Evolutionary conservation across 805 yeast species (phyloP).

Genomic region (Tetrapisispora phaffii): DNA sequence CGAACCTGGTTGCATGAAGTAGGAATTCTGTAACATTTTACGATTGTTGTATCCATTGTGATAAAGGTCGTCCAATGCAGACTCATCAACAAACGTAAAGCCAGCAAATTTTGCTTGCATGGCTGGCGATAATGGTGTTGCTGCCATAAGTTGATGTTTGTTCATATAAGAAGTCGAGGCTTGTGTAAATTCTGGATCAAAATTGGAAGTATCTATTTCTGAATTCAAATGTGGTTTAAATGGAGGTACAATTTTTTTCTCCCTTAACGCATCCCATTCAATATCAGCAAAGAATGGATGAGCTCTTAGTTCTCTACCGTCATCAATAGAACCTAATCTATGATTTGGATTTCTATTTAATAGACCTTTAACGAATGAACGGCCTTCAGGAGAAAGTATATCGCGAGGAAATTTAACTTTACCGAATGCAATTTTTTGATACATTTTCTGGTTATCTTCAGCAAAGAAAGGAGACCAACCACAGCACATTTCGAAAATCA

Average conservation of each 20-base stretch:
- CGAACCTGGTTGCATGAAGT: conserved; percentile 50
- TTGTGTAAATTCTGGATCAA: conserved; percentile 94
- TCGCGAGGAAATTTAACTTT: conserved; percentile 96
- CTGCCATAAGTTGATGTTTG: conserved; percentile 42
- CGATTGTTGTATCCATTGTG: conserved; percentile 28
- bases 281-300: conserved; percentile 88
- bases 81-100: conserved; percentile 90
- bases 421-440: conserved; percentile 96
- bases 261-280: conserved; percentile 74
- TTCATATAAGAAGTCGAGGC: conserved; percentile 77
- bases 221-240: conserved; percentile 86
- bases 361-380: conserved; percentile 90
- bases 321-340: conserved; percentile 82
- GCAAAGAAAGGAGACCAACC: conserved; percentile 99
- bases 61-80: conserved; percentile 82
- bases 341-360: conserved; percentile 93
- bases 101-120: conserved; percentile 96
- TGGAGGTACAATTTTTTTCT: conserved; percentile 88
- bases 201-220: conserved; percentile 91
- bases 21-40: conserved; percentile 30
- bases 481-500: conserved; percentile 97
- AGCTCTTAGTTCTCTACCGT: conserved; percentile 83
- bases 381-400: conserved; percentile 83
- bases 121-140: conserved; percentile 69
- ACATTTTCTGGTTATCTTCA: conserved; percentile 97